These are phyloP conservation scores for Talaromyces sp. DNA, from an alignment of 2,329 filamentous ascomycete genomes.

Conservation along the genomic window DNA sequence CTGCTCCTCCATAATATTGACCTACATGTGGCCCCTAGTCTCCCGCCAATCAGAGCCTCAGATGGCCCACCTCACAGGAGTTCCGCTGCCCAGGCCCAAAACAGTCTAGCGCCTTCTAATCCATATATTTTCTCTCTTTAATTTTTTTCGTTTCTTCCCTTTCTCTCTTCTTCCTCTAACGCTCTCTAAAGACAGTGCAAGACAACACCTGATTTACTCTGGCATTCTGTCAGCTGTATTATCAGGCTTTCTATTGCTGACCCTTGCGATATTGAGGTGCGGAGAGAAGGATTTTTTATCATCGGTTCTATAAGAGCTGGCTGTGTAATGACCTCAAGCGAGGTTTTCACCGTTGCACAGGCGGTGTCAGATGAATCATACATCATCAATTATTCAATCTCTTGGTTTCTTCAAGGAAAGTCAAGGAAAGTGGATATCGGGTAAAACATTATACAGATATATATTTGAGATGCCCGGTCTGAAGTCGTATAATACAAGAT, in stretches of 20 bases:
- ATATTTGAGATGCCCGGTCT: constrained; percentile 10
- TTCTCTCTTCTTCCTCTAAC: constrained; percentile 40
- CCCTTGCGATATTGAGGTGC: constrained; percentile 60
- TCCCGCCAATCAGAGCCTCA: constrained; percentile 12
- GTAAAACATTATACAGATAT: constrained; percentile 18
- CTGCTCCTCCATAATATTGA: neutral
- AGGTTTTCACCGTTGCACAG: constrained; percentile 59
- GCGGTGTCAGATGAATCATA: constrained; percentile 81
- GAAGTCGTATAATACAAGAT: constrained; percentile 16
- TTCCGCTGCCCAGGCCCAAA: constrained; percentile 19
- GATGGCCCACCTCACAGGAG: neutral
- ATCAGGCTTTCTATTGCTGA: constrained; percentile 59
- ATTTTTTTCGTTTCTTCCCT: constrained; percentile 21
- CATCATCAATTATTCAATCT: constrained; percentile 44
- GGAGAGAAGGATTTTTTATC: constrained; percentile 47
- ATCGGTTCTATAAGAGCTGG: constrained; percentile 68
- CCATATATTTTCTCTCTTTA: constrained; percentile 24
- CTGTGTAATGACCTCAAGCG: constrained; percentile 50
- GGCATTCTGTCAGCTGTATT: constrained; percentile 65
- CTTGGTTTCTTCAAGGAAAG: constrained; percentile 8
- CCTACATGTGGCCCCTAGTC: constrained; percentile 12
- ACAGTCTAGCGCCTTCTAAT: constrained; percentile 26
- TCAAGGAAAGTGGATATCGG: neutral
- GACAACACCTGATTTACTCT: constrained; percentile 59
- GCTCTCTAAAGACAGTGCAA: constrained; percentile 88